These are phyloP conservation scores for Ascochyta clinopodiicola DNA, from an alignment of 2,329 filamentous ascomycete genomes.

Conservation along the genomic window DNA sequence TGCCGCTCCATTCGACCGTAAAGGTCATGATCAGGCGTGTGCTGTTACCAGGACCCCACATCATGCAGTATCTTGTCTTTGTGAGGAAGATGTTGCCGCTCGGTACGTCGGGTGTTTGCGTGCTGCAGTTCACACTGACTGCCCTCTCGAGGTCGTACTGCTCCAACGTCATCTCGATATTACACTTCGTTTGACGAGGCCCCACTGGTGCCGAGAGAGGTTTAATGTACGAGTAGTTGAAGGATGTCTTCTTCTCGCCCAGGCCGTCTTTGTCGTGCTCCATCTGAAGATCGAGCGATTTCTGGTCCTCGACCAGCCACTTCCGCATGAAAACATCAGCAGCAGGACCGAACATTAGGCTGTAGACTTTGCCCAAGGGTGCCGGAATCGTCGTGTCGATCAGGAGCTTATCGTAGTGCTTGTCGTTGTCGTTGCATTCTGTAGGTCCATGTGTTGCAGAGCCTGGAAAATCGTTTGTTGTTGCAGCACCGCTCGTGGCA, in stretches of 20 bases:
- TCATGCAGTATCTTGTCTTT: conserved; percentile 93
- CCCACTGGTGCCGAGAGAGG: conserved; percentile 84
- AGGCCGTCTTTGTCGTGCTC: conserved; percentile 82
- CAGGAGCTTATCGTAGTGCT: conserved; percentile 83
- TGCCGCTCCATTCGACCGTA: conserved; percentile 93
- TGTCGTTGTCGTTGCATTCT: conserved; percentile 78
- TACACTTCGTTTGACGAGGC: conserved; percentile 92
- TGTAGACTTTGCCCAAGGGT: conserved; percentile 90
- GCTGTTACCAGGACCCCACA: conserved; percentile 86
- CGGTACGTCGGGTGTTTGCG: conserved; percentile 92
- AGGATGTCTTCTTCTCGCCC: conserved; percentile 73
- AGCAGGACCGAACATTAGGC: conserved; percentile 80
- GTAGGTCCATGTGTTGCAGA: conserved; percentile 82
- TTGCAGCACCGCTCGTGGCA: conserved; percentile 50
- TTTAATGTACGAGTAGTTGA: conserved; percentile 88
- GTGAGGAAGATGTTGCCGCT: conserved; percentile 89
- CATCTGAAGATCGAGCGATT: conserved; percentile 84
- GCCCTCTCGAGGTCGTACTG: conserved; percentile 85
- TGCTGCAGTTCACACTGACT: conserved; percentile 80
- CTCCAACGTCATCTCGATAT: conserved; percentile 85
- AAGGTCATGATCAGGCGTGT: conserved; percentile 89
- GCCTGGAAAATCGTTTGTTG: conserved; percentile 76
- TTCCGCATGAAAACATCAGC: conserved; percentile 84
- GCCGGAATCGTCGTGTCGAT: conserved; percentile 87
- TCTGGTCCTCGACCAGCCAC: conserved; percentile 86